phyloP scores from a whole-genome alignment of 192 early-diverging fungal genomes.

The Podila verticillata region DNA sequence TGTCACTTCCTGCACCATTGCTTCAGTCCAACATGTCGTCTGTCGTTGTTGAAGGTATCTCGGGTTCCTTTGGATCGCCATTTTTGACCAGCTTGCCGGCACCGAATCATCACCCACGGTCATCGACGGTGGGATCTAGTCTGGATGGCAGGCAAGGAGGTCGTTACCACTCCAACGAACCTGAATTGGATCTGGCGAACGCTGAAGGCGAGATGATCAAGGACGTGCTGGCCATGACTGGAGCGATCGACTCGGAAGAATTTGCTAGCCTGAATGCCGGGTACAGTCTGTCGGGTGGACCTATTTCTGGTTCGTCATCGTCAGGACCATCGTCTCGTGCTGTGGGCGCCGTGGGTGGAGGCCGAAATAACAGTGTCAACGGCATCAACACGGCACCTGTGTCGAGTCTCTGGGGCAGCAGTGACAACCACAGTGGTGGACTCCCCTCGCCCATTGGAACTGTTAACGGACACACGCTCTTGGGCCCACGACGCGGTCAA shows the following conservation, averaged over 20 bases:
- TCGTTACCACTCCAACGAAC: not conserved
- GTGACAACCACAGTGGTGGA: constrained; percentile 9
- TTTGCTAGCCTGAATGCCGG: constrained; percentile 36
- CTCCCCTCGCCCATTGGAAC: constrained; percentile 48
- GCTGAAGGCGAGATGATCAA: constrained; percentile 47
- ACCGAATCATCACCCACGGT: constrained; percentile 8
- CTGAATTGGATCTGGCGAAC: constrained; percentile 39
- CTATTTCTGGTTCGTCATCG: not conserved
- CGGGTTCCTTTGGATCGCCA: constrained; percentile 23
- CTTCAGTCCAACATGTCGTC: constrained; percentile 11
- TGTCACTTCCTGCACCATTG: constrained; percentile 26
- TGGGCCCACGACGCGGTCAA: constrained; percentile 12
- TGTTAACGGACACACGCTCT: constrained; percentile 29
- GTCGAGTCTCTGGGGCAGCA: constrained; percentile 8
- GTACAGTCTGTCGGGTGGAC: constrained; percentile 22
- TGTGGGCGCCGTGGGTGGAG: not conserved
- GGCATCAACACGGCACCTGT: not conserved
- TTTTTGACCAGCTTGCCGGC: constrained; percentile 38
- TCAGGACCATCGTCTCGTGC: constrained; percentile 1
- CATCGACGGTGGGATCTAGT: constrained; percentile 6
- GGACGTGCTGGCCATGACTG: constrained; percentile 45
- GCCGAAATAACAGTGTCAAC: constrained; percentile 2
- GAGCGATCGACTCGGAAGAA: constrained; percentile 38
- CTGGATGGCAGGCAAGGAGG: constrained; percentile 9
- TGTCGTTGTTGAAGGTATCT: constrained; percentile 7